A percentile compares a stretch with the other conserved stretches of the same genome.
phyloP scores from a whole-genome alignment of 2,329 filamentous ascomycete genomes.

The Fusarium humuli region DNA sequence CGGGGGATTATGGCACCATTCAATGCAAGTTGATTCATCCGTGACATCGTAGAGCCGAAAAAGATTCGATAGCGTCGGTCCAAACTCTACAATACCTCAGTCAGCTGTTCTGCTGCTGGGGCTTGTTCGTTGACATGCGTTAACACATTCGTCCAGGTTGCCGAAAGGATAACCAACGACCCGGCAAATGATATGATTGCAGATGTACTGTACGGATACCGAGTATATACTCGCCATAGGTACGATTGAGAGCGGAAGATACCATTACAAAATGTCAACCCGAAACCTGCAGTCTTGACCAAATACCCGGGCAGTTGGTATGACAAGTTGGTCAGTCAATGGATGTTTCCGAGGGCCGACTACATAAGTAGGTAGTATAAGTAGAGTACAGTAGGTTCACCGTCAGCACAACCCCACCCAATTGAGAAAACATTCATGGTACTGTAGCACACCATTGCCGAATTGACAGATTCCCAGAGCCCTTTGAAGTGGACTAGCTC shows the following conservation, averaged over 20 bases:
- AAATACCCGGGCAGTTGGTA: slow-evolving; percentile 14
- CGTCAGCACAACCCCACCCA: background rate
- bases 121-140: background rate
- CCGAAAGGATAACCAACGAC: background rate
- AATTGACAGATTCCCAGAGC: background rate
- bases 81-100: background rate
- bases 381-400: slow-evolving; percentile 11
- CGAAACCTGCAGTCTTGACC: background rate
- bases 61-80: slow-evolving; percentile 38
- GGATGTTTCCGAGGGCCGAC: slow-evolving; percentile 31
- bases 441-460: background rate
- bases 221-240: too few species aligned
- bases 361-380: background rate
- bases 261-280: background rate
- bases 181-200: background rate
- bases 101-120: background rate
- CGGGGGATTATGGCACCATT: slow-evolving; percentile 28
- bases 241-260: slow-evolving; percentile 20
- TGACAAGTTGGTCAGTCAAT: slow-evolving; percentile 22
- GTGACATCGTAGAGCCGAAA: slow-evolving; percentile 27
- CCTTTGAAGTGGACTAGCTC: background rate
- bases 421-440: background rate
- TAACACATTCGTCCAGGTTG: slow-evolving; percentile 10
- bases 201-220: too few species aligned
- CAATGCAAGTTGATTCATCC: slow-evolving; percentile 10